Evolutionary conservation across 202 grass and related monocot genomes (phyloP).

Genomic region (Saccharum hybrid): DNA sequence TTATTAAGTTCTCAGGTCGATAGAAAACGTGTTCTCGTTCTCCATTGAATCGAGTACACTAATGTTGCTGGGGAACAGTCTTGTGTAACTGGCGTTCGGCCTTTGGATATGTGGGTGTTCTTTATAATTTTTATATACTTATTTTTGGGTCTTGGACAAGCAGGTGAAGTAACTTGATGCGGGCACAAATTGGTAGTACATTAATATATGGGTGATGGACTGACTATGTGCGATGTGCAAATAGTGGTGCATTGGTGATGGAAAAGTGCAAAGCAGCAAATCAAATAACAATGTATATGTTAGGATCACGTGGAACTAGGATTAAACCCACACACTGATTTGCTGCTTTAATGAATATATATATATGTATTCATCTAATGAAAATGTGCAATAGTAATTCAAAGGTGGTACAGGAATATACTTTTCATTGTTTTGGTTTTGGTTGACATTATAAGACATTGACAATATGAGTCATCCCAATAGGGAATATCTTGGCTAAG

Average conservation of each 20-base stretch:
- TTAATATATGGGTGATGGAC: not conserved
- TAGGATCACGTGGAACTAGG: not conserved
- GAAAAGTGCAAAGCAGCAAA: not conserved
- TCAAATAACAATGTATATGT: not conserved
- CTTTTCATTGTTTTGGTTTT: conserved; percentile 11
- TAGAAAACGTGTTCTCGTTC: not conserved
- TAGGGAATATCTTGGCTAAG: not conserved
- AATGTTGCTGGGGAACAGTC: not conserved
- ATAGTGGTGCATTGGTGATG: not conserved
- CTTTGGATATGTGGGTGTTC: not conserved
- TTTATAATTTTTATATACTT: not conserved
- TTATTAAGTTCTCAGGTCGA: not conserved
- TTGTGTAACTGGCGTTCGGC: no score
- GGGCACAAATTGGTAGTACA: not conserved
- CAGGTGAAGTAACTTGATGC: no score
- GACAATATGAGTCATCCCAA: not conserved
- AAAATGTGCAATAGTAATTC: not conserved
- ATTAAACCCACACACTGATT: not conserved
- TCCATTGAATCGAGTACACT: not conserved
- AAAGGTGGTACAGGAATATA: not conserved
- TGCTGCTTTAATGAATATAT: not conserved
- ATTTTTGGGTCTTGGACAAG: no score
- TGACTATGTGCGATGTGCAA: not conserved
- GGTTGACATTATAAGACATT: not conserved
- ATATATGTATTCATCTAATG: not conserved